These are phyloP conservation scores for Eucalyptus decipiens DNA, from an alignment of 345 rosid genomes.

Conservation along the genomic window DNA sequence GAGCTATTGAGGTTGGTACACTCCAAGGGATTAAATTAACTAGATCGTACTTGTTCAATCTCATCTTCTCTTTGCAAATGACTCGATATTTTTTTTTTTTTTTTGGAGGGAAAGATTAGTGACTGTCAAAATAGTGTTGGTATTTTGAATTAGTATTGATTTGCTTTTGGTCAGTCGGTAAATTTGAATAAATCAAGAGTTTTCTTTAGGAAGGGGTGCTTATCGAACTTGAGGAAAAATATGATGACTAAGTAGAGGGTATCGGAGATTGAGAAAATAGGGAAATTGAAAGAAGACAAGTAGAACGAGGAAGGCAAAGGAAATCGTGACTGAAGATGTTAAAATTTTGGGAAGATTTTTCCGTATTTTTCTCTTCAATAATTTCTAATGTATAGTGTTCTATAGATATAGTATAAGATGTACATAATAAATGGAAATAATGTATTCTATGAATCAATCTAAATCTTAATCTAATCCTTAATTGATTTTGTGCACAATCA, in stretches of 20 bases:
- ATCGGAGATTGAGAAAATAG: neutral
- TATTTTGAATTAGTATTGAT: neutral
- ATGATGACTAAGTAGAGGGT: neutral
- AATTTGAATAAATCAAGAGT: neutral
- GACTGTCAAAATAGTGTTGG: neutral
- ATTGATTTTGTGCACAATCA: no score
- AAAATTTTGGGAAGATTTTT: no score
- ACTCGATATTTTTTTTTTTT: no score
- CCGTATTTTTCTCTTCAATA: no score
- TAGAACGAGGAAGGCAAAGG: no score
- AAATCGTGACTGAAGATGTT: no score
- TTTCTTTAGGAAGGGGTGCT: neutral
- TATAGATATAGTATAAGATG: no score
- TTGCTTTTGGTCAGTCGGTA: neutral
- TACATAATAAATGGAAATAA: no score
- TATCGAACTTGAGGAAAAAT: neutral
- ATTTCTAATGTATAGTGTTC: no score
- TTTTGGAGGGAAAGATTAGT: neutral
- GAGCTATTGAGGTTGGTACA: neutral
- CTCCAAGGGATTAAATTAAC: neutral
- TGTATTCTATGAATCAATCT: no score
- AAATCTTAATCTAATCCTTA: no score
- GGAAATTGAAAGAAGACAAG: neutral
- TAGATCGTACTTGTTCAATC: neutral
- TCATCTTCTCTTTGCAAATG: neutral